A percentile compares a stretch with the other conserved stretches of the same genome.
phyloP scores from a whole-genome alignment of 108 stramenopile genomes.

The Skeletonema grethae region DNA sequence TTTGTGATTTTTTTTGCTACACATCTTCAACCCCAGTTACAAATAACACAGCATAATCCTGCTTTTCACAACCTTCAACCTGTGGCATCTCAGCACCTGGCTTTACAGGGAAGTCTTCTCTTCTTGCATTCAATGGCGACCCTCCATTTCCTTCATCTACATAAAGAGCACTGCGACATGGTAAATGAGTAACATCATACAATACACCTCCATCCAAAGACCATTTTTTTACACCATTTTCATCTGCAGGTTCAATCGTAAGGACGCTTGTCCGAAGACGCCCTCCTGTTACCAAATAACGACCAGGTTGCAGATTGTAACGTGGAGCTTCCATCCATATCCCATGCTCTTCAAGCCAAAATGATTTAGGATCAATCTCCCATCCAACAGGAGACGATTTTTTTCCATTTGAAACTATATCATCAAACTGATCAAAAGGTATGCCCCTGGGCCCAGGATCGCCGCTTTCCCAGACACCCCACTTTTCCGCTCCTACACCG shows the following conservation, averaged over 20 bases:
- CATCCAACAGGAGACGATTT: conserved; percentile 18
- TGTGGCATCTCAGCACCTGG: conserved; percentile 24
- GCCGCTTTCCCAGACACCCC: conserved; percentile 20
- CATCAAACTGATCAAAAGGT: neutral
- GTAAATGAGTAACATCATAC: conserved; percentile 40
- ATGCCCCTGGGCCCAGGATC: conserved; percentile 24
- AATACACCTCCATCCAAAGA: conserved; percentile 9
- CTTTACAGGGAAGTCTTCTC: conserved; percentile 21
- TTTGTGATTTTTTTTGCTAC: neutral
- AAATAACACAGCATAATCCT: conserved; percentile 32
- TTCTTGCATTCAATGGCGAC: conserved; percentile 5
- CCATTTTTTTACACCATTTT: conserved; percentile 6
- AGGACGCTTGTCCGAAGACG: conserved; percentile 11
- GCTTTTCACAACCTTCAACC: conserved; percentile 18
- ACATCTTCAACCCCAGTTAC: conserved; percentile 10
- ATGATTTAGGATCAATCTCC: conserved; percentile 11
- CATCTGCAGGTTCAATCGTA: neutral
- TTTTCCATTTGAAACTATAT: neutral
- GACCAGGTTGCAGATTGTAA: neutral
- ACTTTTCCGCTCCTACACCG: conserved; percentile 11
- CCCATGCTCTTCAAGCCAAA: conserved; percentile 33
- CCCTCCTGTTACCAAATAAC: conserved; percentile 26
- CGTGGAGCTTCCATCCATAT: conserved; percentile 21
- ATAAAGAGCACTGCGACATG: conserved; percentile 19
- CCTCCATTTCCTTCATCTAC: conserved; percentile 5